Base-by-base conservation (phyloP, 768 basidiomycete genomes). In the Tylopilus rubrobrunneus region DNA sequence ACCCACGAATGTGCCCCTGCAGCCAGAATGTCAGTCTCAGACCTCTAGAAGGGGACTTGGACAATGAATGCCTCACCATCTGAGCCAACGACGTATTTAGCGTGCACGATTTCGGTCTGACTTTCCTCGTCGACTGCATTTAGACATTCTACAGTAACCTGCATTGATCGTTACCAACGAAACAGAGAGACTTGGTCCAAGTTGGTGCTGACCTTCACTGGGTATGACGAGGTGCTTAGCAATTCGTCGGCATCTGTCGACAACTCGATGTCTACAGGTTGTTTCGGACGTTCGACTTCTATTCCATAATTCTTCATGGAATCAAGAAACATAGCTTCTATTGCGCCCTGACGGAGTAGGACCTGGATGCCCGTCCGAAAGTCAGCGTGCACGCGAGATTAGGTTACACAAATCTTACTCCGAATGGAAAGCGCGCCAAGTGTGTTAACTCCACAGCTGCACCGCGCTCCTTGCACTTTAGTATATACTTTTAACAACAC, bases 391-490 rank as follows among this genome's bases (percentile, higher is more conserved):
- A 11, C 36, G n/a, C 17, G 19, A 12, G 17, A 19, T 12, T 6
- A 36, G 8, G 11, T 12, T 9, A 42, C 2, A 17, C 15, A 15
- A 15, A 28, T 21, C 60, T 52, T 55, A 82, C 87, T 17, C 8
- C 9, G 36, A 37, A 37, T 17, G 36, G 36, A 37, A 17, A 37
- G 36, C 36, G 36, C 17, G 15, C 36, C 4, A 5, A 5, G 36
- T 10, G 15, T 37, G 5, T 0, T 12, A 2, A 14, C 87, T 74
- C 61, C 14, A 87, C 75, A 60, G 85, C 83, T 14, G 83, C 73
- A 1, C 78, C 78, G 9, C 85, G 79, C 40, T 82, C 80, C 9
- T 81, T 82, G 14, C 84, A 74, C 86, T 85, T 83, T 1, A 40
- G 36, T n/a, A 51, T 28, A 15, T n/a, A 7, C 7, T n/a, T 28